A percentile compares a stretch with the other conserved stretches of the same genome.
Evolutionary conservation across 192 early-diverging fungal species (phyloP).

Genomic region (Linnemannia zychae): DNA sequence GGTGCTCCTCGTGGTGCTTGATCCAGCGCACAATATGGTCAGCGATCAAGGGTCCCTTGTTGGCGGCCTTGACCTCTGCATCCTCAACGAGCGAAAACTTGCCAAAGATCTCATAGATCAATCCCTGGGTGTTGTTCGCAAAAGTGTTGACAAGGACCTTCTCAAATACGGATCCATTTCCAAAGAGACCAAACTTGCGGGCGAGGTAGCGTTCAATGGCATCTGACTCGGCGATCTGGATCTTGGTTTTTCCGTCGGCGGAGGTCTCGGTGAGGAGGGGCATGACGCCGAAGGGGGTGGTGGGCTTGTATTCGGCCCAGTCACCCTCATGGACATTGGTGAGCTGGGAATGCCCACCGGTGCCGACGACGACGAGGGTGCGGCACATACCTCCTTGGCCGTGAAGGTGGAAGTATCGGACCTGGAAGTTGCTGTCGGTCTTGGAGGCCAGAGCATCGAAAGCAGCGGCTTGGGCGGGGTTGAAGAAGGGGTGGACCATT

Average conservation of each 20-base stretch:
- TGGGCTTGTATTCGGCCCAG: slow-evolving; percentile 60
- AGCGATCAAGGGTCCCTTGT: slow-evolving; percentile 12
- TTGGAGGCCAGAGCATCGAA: slow-evolving; percentile 11
- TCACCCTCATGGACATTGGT: slow-evolving; percentile 15
- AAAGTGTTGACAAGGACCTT: slow-evolving; percentile 48
- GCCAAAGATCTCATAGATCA: slow-evolving; percentile 11
- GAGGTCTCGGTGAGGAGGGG: slow-evolving; percentile 63
- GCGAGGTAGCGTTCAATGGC: slow-evolving; percentile 66
- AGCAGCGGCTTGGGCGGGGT: slow-evolving; percentile 36
- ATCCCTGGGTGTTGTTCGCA: slow-evolving; percentile 27
- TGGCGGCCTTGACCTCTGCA: slow-evolving; percentile 12
- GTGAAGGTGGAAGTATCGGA: slow-evolving; percentile 33
- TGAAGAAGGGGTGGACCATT: slow-evolving; percentile 30
- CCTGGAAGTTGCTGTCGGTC: slow-evolving; percentile 34
- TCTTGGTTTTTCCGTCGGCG: slow-evolving; percentile 24
- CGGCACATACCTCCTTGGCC: neutral
- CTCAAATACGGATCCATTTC: slow-evolving; percentile 22
- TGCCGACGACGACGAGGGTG: slow-evolving; percentile 46
- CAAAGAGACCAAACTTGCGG: slow-evolving; percentile 52
- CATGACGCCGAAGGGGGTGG: slow-evolving; percentile 62
- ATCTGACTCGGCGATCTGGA: slow-evolving; percentile 56
- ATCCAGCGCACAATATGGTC: neutral
- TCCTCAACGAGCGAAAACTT: slow-evolving; percentile 20
- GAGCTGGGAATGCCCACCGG: slow-evolving; percentile 48
- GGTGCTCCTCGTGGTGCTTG: slow-evolving; percentile 33